Evolutionary conservation across 352 stramenopile genomes (phyloP).

Genomic region (Detonula confervacea): DNA sequence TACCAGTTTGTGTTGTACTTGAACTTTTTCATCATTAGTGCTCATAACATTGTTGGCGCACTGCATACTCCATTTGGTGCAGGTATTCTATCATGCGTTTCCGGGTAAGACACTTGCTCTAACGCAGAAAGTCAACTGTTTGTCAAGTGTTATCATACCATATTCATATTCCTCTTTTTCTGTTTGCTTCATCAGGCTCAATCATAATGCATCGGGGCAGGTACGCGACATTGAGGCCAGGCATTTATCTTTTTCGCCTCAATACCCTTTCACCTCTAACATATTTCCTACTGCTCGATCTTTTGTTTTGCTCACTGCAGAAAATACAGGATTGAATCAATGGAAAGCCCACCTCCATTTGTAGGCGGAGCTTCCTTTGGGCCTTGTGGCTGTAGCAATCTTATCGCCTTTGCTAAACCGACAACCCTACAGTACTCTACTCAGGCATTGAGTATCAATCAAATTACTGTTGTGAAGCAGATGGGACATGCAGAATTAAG

Average conservation of each 20-base stretch:
- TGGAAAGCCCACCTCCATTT: slow-evolving; percentile 74
- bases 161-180: too few species aligned
- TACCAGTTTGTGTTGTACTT: neutral
- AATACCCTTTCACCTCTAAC: too few species aligned
- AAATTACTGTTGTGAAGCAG: slow-evolving; percentile 84
- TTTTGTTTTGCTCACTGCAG: neutral
- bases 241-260: too few species aligned
- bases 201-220: slow-evolving; percentile 57
- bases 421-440: slow-evolving; percentile 69
- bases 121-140: too few species aligned
- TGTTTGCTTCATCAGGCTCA: too few species aligned
- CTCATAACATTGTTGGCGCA: too few species aligned
- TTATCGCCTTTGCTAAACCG: slow-evolving; percentile 76
- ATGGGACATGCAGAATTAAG: slow-evolving; percentile 64
- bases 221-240: too few species aligned
- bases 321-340: slow-evolving; percentile 72
- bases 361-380: slow-evolving; percentile 45
- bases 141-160: too few species aligned
- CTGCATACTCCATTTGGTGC: neutral
- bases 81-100: slow-evolving; percentile 82
- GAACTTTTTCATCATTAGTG: too few species aligned
- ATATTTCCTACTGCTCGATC: too few species aligned
- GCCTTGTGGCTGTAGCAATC: slow-evolving; percentile 49
- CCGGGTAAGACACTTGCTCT: slow-evolving; percentile 69
- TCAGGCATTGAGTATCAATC: slow-evolving; percentile 67